phyloP scores from a whole-genome alignment of 2,329 filamentous ascomycete species.

The Pseudogymnoascus sp. region DNA sequence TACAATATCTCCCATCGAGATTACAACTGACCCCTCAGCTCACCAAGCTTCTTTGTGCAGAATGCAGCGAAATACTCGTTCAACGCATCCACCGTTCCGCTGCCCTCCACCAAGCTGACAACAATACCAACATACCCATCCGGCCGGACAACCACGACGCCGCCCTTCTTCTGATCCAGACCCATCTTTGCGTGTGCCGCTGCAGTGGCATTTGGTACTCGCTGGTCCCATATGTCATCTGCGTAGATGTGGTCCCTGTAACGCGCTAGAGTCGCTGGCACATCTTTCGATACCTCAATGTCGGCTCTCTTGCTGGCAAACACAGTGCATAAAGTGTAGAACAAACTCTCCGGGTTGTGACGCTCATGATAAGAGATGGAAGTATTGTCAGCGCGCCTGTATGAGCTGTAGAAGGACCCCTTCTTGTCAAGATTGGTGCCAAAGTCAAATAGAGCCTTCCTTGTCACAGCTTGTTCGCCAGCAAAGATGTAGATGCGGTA shows the following conservation, averaged over 20 bases:
- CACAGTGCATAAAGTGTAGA: slow-evolving; percentile 72
- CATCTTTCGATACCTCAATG: slow-evolving; percentile 64
- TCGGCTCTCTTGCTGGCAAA: slow-evolving; percentile 58
- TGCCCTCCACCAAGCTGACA: slow-evolving; percentile 63
- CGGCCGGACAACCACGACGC: slow-evolving; percentile 73
- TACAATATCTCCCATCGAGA: background rate
- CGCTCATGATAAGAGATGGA: slow-evolving; percentile 66
- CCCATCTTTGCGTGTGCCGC: slow-evolving; percentile 85
- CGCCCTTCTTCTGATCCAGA: slow-evolving; percentile 61
- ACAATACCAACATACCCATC: slow-evolving; percentile 82
- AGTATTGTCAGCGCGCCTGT: slow-evolving; percentile 51
- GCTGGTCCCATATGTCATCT: slow-evolving; percentile 68
- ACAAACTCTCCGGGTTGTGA: slow-evolving; percentile 74
- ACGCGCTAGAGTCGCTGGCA: slow-evolving; percentile 61
- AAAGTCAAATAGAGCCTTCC: slow-evolving; percentile 60
- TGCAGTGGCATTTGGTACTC: slow-evolving; percentile 59
- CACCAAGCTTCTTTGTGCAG: slow-evolving; percentile 49
- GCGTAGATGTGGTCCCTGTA: slow-evolving; percentile 81
- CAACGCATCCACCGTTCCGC: slow-evolving; percentile 69
- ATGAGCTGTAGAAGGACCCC: slow-evolving; percentile 63
- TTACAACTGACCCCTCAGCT: slow-evolving; percentile 33
- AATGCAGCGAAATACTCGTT: slow-evolving; percentile 76
- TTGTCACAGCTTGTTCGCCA: slow-evolving; percentile 53
- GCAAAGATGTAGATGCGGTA: slow-evolving; percentile 82
- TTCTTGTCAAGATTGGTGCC: slow-evolving; percentile 54